Evolutionary conservation across 2,329 filamentous ascomycete species (phyloP).

Genomic region (Emergomyces pasteurianus): DNA sequence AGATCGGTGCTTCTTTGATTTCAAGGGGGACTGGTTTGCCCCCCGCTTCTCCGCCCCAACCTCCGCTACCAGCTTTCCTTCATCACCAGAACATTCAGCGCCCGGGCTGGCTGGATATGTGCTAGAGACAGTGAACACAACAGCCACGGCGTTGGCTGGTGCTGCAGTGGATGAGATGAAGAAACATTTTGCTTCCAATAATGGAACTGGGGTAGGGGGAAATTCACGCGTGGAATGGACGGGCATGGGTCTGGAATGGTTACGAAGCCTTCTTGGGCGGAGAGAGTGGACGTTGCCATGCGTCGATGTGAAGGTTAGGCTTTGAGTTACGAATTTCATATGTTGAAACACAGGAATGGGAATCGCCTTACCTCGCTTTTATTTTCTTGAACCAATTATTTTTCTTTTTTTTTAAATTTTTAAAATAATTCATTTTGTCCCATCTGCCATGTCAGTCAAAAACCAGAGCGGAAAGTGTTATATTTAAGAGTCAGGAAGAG

Average conservation of each 20-base stretch:
- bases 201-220: constrained; percentile 15
- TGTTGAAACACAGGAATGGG: background rate
- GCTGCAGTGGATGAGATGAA: constrained; percentile 53
- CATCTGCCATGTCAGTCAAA: background rate
- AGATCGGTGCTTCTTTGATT: constrained; percentile 85
- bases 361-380: background rate
- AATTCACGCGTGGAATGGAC: constrained; percentile 53
- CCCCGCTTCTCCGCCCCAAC: constrained; percentile 44
- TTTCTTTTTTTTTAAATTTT: background rate
- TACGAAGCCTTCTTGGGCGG: constrained; percentile 66
- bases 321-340: constrained; percentile 36
- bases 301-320: constrained; percentile 71
- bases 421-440: background rate
- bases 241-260: constrained; percentile 71
- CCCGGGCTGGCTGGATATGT: constrained; percentile 26
- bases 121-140: constrained; percentile 50
- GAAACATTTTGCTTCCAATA: constrained; percentile 21
- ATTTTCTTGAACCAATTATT: background rate
- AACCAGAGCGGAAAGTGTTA: background rate
- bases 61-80: constrained; percentile 5
- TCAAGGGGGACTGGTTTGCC: constrained; percentile 84
- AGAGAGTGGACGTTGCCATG: constrained; percentile 87
- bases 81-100: constrained; percentile 10
- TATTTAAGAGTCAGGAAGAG: background rate
- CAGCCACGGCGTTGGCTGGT: constrained; percentile 53